phyloP scores from a whole-genome alignment of 805 yeast genomes.

The Jamesozyma lodderae region DNA sequence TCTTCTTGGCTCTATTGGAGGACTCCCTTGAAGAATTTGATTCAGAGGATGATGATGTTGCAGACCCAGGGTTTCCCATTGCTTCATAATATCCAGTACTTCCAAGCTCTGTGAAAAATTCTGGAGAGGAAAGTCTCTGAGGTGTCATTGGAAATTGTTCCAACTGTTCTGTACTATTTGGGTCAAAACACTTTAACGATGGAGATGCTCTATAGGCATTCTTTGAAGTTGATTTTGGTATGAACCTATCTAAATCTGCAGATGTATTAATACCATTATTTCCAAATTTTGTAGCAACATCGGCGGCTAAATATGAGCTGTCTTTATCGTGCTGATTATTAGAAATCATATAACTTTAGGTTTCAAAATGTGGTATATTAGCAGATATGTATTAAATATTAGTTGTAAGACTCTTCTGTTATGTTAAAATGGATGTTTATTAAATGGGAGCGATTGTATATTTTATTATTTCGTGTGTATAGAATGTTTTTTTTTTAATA shows the following conservation, averaged over 20 bases:
- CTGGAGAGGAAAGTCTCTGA: conserved; percentile 25
- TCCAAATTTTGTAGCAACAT: neutral
- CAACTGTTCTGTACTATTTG: conserved; percentile 5
- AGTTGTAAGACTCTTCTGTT: too few relatives aligned
- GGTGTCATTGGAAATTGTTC: conserved; percentile 20
- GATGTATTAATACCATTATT: too few relatives aligned
- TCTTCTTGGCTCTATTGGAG: too few relatives aligned
- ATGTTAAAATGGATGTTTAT: too few relatives aligned
- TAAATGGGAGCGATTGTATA: too few relatives aligned
- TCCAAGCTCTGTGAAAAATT: conserved; percentile 21
- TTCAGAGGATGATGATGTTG: neutral
- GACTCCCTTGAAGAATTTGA: conserved; percentile 3
- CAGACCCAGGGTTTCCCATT: conserved; percentile 1
- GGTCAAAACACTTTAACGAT: conserved; percentile 11
- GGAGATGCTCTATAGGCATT: conserved; percentile 18
- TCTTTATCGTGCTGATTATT: neutral
- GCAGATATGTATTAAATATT: too few relatives aligned
- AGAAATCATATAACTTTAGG: neutral
- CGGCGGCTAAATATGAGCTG: conserved; percentile 10
- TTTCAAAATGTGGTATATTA: too few relatives aligned
- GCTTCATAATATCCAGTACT: conserved; percentile 20
- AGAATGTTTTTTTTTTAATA: too few relatives aligned
- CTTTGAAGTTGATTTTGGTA: conserved; percentile 30
- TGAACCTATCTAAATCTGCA: conserved; percentile 31
- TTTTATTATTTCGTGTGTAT: too few relatives aligned